Conservation (phyloP, 75 land plant species). For the Pinus albicaulis region DNA sequence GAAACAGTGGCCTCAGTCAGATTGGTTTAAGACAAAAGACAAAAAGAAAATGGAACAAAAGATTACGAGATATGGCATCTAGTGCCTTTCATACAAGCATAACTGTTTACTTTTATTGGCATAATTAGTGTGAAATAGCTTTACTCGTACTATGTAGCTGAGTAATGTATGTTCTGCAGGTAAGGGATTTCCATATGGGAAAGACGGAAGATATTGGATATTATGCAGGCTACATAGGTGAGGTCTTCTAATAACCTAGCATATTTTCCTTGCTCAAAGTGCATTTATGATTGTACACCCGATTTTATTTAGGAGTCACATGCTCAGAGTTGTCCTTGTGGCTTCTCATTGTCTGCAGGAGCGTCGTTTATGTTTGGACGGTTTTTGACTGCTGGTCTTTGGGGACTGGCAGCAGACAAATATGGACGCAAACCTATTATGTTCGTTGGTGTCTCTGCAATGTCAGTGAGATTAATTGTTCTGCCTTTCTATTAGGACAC, state of each 20-base stretch:
- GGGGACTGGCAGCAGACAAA: conserved; percentile 34
- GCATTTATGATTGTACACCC: neutral
- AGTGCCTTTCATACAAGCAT: too few species aligned
- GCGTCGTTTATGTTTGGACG: conserved; percentile 41
- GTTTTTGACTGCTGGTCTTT: conserved; percentile 11
- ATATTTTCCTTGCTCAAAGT: neutral
- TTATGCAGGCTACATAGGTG: conserved; percentile 13
- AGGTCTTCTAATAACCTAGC: neutral
- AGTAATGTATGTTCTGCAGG: conserved; percentile 2
- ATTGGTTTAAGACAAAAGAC: too few species aligned
- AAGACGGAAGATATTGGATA: conserved; percentile 12
- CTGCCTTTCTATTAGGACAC: neutral
- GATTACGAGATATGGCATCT: too few species aligned
- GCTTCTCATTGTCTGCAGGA: conserved; percentile 9
- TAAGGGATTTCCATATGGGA: conserved; percentile 6
- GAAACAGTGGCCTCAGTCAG: too few species aligned
- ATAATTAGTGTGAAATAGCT: too few species aligned
- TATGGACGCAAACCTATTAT: conserved; percentile 36
- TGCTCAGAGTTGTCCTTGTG: neutral
- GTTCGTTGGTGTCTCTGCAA: conserved; percentile 20
- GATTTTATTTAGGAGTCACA: neutral
- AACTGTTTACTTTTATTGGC: too few species aligned
- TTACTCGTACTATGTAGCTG: neutral
- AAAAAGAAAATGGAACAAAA: too few species aligned
- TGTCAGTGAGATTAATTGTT: conserved; percentile 12